A percentile compares a stretch with the other conserved stretches of the same genome.
These are phyloP conservation scores for Rhodotorula taiwanensis DNA, from an alignment of 768 basidiomycete species.

Conservation along the genomic window DNA sequence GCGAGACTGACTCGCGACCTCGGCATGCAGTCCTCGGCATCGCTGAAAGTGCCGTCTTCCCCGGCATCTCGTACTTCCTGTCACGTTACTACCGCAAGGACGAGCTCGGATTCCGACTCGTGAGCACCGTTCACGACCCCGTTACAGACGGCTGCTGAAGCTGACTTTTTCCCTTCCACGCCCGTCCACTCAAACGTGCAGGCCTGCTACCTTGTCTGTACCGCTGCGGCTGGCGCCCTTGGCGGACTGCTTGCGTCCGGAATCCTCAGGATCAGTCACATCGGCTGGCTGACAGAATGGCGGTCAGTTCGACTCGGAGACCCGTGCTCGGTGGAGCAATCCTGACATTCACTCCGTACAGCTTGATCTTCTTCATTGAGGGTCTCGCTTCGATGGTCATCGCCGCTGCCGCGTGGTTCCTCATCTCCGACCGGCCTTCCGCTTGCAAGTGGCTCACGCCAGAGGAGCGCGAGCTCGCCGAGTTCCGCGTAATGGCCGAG, in stretches of 20 bases:
- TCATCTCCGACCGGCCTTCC: constrained; percentile 26
- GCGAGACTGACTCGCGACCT: background rate
- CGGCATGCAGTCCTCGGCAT: constrained; percentile 10
- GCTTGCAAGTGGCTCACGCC: constrained; percentile 33
- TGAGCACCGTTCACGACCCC: too few relatives aligned
- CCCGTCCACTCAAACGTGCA: too few relatives aligned
- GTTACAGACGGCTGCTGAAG: too few relatives aligned
- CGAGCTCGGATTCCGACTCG: constrained; percentile 38
- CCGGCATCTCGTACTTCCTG: constrained; percentile 26
- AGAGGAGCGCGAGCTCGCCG: constrained; percentile 31
- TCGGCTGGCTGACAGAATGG: constrained; percentile 6
- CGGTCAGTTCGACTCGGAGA: background rate
- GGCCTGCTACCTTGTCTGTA: constrained; percentile 38
- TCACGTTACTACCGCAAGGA: constrained; percentile 27
- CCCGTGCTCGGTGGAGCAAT: background rate
- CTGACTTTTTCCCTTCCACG: too few relatives aligned
- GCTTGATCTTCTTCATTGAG: constrained; percentile 29
- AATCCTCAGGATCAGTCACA: constrained; percentile 14
- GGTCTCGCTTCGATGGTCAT: constrained; percentile 34
- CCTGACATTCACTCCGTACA: background rate
- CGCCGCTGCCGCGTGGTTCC: constrained; percentile 22
- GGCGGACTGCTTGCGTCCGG: constrained; percentile 40
- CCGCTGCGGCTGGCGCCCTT: constrained; percentile 38
- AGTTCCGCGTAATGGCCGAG: constrained; percentile 38
- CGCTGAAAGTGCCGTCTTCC: constrained; percentile 22